phyloP scores from a whole-genome alignment of 2,329 filamentous ascomycete species.

The Hypoxylon sp. region DNA sequence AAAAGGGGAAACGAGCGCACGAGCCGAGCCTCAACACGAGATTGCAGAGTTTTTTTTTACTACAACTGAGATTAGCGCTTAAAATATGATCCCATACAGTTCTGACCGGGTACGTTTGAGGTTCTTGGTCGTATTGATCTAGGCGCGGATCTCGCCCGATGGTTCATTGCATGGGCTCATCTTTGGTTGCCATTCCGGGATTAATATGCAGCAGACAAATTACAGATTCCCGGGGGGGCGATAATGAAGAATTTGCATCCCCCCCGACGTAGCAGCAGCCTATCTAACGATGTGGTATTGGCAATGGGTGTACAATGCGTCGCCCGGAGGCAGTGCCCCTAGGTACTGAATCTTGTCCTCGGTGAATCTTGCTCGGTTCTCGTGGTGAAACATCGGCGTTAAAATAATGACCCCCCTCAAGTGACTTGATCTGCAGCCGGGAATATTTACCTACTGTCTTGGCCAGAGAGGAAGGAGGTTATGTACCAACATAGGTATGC shows the following conservation, averaged over 20 bases:
- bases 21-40: slow-evolving; percentile 28
- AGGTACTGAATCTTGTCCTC: slow-evolving; percentile 15
- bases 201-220: slow-evolving; percentile 33
- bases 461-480: slow-evolving; percentile 37
- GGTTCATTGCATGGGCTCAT: slow-evolving; percentile 38
- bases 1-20: slow-evolving; percentile 35
- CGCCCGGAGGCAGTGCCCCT: slow-evolving; percentile 13
- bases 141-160: slow-evolving; percentile 39
- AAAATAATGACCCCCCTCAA: slow-evolving; percentile 39
- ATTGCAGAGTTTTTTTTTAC: slow-evolving; percentile 22
- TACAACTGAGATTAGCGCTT: slow-evolving; percentile 23
- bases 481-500: too few species aligned
- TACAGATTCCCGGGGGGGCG: slow-evolving; percentile 29
- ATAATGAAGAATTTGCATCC: slow-evolving; percentile 26
- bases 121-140: slow-evolving; percentile 42
- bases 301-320: slow-evolving; percentile 28
- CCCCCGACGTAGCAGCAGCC: slow-evolving; percentile 18
- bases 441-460: slow-evolving; percentile 29
- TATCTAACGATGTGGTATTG: slow-evolving; percentile 35
- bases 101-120: slow-evolving; percentile 40
- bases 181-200: slow-evolving; percentile 33
- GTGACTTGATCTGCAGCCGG: slow-evolving; percentile 36
- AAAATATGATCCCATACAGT: slow-evolving; percentile 14
- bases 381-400: slow-evolving; percentile 43
- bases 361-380: slow-evolving; percentile 33